phyloP scores from a whole-genome alignment of 257 asterid genomes.

The Solanum sitiens region DNA sequence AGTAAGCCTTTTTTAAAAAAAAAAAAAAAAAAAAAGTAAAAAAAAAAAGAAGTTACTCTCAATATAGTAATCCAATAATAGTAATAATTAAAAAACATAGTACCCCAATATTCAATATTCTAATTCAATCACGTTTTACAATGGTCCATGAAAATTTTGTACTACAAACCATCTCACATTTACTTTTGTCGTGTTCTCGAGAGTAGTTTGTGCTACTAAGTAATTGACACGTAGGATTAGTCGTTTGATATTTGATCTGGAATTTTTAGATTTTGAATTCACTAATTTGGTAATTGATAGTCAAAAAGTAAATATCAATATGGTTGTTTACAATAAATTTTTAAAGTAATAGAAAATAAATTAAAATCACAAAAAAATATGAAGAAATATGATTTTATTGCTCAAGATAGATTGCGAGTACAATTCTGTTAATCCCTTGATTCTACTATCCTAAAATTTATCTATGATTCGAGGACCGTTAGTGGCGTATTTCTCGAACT shows the following conservation, averaged over 20 bases:
- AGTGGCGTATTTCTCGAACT: too few species aligned
- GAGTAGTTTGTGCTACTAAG: background rate
- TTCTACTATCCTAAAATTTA: too few species aligned
- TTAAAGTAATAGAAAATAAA: too few species aligned
- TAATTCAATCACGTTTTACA: background rate
- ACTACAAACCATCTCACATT: background rate
- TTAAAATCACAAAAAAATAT: too few species aligned
- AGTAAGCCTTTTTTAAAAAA: background rate
- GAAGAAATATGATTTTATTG: too few species aligned
- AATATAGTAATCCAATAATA: too few species aligned
- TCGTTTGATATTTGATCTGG: background rate
- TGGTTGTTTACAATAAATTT: too few species aligned
- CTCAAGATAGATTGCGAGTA: too few species aligned
- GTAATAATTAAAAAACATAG: background rate
- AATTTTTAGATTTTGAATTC: too few species aligned
- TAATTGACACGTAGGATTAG: background rate
- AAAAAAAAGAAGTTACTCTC: background rate
- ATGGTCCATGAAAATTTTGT: background rate
- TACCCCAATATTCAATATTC: background rate
- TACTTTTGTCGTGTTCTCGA: background rate
- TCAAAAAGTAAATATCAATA: too few species aligned
- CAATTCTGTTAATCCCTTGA: too few species aligned
- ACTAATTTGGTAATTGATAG: background rate
- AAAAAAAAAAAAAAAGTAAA: accelerated
- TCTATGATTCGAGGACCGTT: too few species aligned